A percentile compares a stretch with the other conserved stretches of the same genome.
Evolutionary conservation across 352 stramenopile species (phyloP).

Genomic region (Globisporangium parvum): DNA sequence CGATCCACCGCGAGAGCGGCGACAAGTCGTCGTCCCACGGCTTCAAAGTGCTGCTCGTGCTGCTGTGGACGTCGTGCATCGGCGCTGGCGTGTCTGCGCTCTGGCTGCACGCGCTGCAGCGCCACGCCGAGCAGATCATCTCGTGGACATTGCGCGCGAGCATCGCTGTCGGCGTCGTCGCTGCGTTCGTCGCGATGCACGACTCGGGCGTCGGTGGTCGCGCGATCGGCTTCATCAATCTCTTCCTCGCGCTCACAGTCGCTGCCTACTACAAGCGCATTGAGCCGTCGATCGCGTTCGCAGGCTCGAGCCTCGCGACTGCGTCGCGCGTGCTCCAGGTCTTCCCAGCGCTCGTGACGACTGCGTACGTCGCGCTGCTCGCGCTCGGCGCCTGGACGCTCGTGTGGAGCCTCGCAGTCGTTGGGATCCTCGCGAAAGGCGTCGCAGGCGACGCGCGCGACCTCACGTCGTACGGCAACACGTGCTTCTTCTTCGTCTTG

Average conservation of each 20-base stretch:
- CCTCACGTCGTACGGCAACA: conserved; percentile 56
- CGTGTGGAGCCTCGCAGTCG: conserved; percentile 68
- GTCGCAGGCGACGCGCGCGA: conserved; percentile 38
- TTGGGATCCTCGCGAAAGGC: conserved; percentile 65
- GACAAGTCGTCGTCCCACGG: conserved; percentile 50
- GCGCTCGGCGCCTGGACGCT: conserved; percentile 67
- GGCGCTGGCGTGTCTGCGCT: conserved; percentile 58
- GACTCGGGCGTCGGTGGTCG: conserved; percentile 70
- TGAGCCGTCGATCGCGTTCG: conserved; percentile 73
- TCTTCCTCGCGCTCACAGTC: conserved; percentile 66
- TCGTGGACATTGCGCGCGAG: conserved; percentile 59
- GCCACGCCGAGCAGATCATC: conserved; percentile 65
- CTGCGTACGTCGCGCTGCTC: conserved; percentile 57
- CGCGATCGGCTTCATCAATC: conserved; percentile 75
- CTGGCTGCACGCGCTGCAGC: conserved; percentile 75
- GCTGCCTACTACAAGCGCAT: conserved; percentile 55
- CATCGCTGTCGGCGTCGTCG: conserved; percentile 46
- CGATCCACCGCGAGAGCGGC: conserved; percentile 44
- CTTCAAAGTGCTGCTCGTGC: conserved; percentile 63
- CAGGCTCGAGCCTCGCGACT: conserved; percentile 66
- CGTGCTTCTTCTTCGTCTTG: conserved; percentile 81
- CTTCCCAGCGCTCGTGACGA: conserved; percentile 65
- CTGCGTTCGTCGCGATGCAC: conserved; percentile 50
- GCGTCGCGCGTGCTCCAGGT: conserved; percentile 66
- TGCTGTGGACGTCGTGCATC: conserved; percentile 59